Conservation (phyloP, 177 flowering plant genomes). For the Vitis hybrid region DNA sequence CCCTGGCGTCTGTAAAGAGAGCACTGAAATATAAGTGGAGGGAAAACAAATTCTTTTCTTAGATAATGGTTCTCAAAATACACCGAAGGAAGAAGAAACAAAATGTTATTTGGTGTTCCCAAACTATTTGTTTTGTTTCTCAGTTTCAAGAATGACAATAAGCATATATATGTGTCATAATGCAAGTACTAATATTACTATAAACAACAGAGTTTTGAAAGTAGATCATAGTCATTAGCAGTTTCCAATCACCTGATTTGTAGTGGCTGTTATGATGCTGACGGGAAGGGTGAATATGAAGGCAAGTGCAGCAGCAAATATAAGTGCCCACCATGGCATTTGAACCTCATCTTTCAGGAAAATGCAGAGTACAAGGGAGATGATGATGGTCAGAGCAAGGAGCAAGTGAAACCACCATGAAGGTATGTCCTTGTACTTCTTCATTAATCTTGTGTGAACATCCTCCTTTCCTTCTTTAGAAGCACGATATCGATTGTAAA, state of each 20-base stretch:
- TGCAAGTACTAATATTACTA: too few species aligned
- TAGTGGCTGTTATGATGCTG: slow-evolving; percentile 45
- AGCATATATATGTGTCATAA: too few species aligned
- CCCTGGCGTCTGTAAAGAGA: too few species aligned
- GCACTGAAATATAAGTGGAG: too few species aligned
- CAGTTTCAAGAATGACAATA: too few species aligned
- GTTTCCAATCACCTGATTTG: slow-evolving; percentile 30
- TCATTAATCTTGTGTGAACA: slow-evolving; percentile 38
- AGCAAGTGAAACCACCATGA: slow-evolving; percentile 43
- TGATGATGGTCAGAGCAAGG: slow-evolving; percentile 16
- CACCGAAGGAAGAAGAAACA: too few species aligned
- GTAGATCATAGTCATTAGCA: neutral
- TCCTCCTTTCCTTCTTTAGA: slow-evolving; percentile 21
- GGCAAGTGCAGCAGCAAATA: slow-evolving; percentile 35
- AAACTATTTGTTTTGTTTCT: too few species aligned
- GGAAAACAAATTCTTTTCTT: too few species aligned
- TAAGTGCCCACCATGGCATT: slow-evolving; percentile 55
- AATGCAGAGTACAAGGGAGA: slow-evolving; percentile 30
- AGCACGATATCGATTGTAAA: slow-evolving; percentile 18
- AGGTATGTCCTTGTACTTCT: neutral
- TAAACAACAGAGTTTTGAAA: too few species aligned
- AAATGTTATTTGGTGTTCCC: too few species aligned
- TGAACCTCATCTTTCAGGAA: slow-evolving; percentile 36
- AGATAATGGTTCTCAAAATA: too few species aligned
- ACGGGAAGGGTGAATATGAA: slow-evolving; percentile 39